phyloP scores from a whole-genome alignment of 306 rosid genomes.

The Cucurbita maxima region DNA sequence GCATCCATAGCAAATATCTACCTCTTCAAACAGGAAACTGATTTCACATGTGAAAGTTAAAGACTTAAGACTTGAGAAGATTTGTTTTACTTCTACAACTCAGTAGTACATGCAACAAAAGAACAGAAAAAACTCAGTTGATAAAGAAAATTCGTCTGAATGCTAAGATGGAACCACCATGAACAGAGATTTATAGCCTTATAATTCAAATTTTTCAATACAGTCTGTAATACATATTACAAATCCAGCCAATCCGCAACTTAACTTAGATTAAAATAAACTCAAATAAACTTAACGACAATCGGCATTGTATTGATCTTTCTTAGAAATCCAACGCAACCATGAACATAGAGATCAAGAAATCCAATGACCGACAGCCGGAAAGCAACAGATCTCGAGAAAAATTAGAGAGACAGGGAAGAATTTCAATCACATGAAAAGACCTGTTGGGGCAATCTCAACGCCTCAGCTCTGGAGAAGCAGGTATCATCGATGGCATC shows the following conservation, averaged over 20 bases:
- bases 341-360: not conserved
- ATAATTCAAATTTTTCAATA: not conserved
- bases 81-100: not conserved
- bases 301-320: not conserved
- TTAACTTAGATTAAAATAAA: not conserved
- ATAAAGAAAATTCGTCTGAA: not conserved
- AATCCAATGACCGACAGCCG: not conserved
- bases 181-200: not conserved
- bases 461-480: conserved; percentile 54
- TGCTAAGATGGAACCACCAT: not conserved
- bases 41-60: not conserved
- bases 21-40: not conserved
- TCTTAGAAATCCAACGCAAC: not conserved
- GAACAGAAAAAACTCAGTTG: not conserved
- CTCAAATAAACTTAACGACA: not conserved
- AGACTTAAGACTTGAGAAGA: not conserved
- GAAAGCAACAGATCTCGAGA: not conserved
- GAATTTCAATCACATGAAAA: conserved; percentile 45
- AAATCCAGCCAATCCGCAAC: not conserved
- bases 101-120: not conserved
- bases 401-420: not conserved
- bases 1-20: not conserved
- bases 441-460: conserved; percentile 64
- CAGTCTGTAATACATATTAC: not conserved
- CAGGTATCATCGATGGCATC: conserved; percentile 61